Conservation (phyloP, 2,329 filamentous ascomycete genomes). For the Whalleya microplaca region DNA sequence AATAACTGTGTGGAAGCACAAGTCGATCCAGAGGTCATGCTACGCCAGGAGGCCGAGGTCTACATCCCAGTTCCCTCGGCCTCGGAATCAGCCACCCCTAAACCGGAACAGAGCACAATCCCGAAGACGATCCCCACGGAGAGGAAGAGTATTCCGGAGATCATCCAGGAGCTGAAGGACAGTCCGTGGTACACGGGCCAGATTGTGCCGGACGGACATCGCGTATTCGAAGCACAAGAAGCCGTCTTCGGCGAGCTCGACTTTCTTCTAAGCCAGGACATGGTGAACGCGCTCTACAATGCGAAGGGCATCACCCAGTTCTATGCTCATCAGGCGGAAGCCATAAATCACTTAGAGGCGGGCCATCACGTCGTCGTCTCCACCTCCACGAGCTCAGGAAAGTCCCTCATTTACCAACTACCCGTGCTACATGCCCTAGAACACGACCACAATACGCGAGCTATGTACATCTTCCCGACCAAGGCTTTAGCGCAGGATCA, state of each 20-base stretch:
- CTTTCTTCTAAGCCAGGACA: slow-evolving; percentile 83
- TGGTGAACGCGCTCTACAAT: slow-evolving; percentile 97
- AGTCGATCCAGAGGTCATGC: slow-evolving; percentile 67
- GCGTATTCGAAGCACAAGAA: slow-evolving; percentile 85
- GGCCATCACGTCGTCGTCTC: slow-evolving; percentile 89
- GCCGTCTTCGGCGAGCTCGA: slow-evolving; percentile 81
- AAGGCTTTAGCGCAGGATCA: slow-evolving; percentile 97
- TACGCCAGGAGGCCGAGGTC: slow-evolving; percentile 61
- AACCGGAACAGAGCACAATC: slow-evolving; percentile 48
- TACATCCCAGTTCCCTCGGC: slow-evolving; percentile 66
- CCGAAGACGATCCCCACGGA: slow-evolving; percentile 78
- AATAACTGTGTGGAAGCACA: slow-evolving; percentile 69
- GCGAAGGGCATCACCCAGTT: slow-evolving; percentile 83
- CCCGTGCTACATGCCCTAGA: slow-evolving; percentile 89
- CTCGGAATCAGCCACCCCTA: slow-evolving; percentile 39
- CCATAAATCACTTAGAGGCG: slow-evolving; percentile 83
- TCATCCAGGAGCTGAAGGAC: slow-evolving; percentile 80
- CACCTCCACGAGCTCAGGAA: slow-evolving; percentile 94
- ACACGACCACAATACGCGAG: slow-evolving; percentile 73
- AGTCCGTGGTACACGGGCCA: slow-evolving; percentile 89
- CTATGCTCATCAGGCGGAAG: slow-evolving; percentile 91
- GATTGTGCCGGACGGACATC: slow-evolving; percentile 90
- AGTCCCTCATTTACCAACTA: slow-evolving; percentile 96
- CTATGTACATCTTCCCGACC: slow-evolving; percentile 98
- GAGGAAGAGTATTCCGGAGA: slow-evolving; percentile 79